Conservation (phyloP, 1,139 yeast genomes). For the Sugiyamaella novakii region DNA sequence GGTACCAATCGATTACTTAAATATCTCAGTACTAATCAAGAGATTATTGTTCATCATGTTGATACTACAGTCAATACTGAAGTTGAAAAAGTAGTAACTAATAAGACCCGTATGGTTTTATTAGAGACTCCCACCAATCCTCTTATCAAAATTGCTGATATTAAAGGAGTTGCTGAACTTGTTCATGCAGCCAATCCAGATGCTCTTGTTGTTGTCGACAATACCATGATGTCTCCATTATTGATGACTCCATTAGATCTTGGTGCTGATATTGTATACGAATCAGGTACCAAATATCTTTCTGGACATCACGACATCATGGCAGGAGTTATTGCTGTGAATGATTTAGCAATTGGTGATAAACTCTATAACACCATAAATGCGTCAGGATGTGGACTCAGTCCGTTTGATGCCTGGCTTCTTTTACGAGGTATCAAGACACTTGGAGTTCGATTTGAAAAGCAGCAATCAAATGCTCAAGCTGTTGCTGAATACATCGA, state of each 20-base stretch:
- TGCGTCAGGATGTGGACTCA: conserved; percentile 86
- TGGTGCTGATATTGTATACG: conserved; percentile 89
- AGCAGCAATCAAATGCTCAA: conserved; percentile 80
- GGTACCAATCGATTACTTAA: conserved; percentile 87
- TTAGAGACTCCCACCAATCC: conserved; percentile 94
- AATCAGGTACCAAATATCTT: conserved; percentile 86
- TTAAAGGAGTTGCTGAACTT: conserved; percentile 60
- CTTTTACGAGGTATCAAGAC: conserved; percentile 85
- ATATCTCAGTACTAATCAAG: conserved; percentile 67
- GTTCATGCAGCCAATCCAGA: conserved; percentile 72
- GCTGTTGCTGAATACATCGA: conserved; percentile 74
- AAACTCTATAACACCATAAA: conserved; percentile 74
- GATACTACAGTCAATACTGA: conserved; percentile 76
- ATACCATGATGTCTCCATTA: conserved; percentile 94
- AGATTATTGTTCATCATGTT: conserved; percentile 68
- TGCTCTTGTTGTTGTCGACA: conserved; percentile 80
- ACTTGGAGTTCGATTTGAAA: conserved; percentile 77
- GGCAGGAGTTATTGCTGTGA: conserved; percentile 88
- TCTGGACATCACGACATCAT: conserved; percentile 95
- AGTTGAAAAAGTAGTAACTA: conserved; percentile 47
- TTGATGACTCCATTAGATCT: conserved; percentile 80
- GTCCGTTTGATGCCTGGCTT: conserved; percentile 92
- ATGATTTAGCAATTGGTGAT: conserved; percentile 64
- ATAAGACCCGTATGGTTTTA: conserved; percentile 70
- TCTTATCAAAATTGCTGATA: conserved; percentile 81